Evolutionary conservation across 2,329 filamentous ascomycete genomes (phyloP), one percentile per base, ranked within the genome.

Genomic region (Tolypocladium amazonense): DNA sequence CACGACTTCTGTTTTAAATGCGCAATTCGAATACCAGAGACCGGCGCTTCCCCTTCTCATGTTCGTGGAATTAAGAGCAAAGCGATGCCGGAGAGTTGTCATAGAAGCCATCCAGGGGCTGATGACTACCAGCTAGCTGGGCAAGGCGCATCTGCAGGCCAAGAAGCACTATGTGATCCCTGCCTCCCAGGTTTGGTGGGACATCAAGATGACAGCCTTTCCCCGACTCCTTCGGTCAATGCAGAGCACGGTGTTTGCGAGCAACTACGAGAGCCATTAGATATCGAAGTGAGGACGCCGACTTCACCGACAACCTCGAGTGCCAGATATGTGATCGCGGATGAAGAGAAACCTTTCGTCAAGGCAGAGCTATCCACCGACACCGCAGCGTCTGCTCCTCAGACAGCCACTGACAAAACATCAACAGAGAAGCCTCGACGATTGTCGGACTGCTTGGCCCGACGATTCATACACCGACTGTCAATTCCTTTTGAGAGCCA

Each of bases 1-100:
- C 82, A 84, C 65, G 73, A 72, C 12, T 74, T 81, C 20, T 84
- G 81, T 63, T 62, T 69, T 38, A 77, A 77, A 59, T 84, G 81
- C 63, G 70, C 67, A 11, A 73, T 71, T 52, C 72, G 77, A 57
- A 60, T 73, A n/a, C 58, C 62, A 18, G 59, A 62, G 5, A n/a
- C 56, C 56, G 25, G 23, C n/a, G 14, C 39, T 15, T 35, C 7
- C 20, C 20, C 30, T 15, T 37, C 50, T 6, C 30, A 23, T 4
- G 20, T 7, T 6, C 20, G 30, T 18, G 11, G 14, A 47, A 33
- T 1, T 18, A 5, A 33, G 43, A 18, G 18, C 20, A 23, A 15
- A 23, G 12, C 7, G n/a, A 3, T 27, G 56, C 12, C 43, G 23
- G 8, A 14, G 11, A 5, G 43, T 12, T 5, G n/a, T 7, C 5